Percentiles rank a stretch among this genome's conserved stretches.
These are phyloP conservation scores for Epichloe aotearoae DNA, from an alignment of 2,329 filamentous ascomycete genomes.

Conservation along the genomic window DNA sequence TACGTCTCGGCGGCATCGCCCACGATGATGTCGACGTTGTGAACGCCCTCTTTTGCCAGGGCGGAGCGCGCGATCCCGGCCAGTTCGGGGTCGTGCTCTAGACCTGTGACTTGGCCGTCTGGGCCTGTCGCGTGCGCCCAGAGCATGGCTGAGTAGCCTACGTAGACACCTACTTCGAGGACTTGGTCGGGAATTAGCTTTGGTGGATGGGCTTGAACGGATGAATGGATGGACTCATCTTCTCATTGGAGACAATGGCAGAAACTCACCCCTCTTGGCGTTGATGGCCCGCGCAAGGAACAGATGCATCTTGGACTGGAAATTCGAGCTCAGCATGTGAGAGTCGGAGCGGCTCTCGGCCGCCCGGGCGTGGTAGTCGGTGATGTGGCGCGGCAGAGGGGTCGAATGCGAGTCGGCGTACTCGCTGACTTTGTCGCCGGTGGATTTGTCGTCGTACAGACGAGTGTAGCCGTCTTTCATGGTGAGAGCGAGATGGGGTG, in stretches of 20 bases:
- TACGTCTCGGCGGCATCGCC: slow-evolving; percentile 35
- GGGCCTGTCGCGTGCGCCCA: slow-evolving; percentile 34
- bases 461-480: slow-evolving; percentile 27
- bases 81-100: slow-evolving; percentile 33
- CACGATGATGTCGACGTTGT: slow-evolving; percentile 32
- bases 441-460: slow-evolving; percentile 29
- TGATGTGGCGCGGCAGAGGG: slow-evolving; percentile 27
- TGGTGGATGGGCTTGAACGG: not conserved
- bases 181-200: slow-evolving; percentile 16
- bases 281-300: slow-evolving; percentile 28
- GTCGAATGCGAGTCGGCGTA: slow-evolving; percentile 31
- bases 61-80: slow-evolving; percentile 26
- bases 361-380: slow-evolving; percentile 25
- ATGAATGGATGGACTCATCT: too few species aligned
- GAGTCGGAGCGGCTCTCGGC: slow-evolving; percentile 16
- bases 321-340: slow-evolving; percentile 27
- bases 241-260: too few species aligned
- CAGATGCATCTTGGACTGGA: slow-evolving; percentile 27
- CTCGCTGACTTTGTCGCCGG: slow-evolving; percentile 26
- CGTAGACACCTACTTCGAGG: slow-evolving; percentile 35
- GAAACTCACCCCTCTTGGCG: slow-evolving; percentile 24
- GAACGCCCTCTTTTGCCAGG: slow-evolving; percentile 24
- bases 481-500: slow-evolving; percentile 2
- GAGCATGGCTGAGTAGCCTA: slow-evolving; percentile 34
- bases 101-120: slow-evolving; percentile 27